Conservation (phyloP, 2,329 filamentous ascomycete genomes). For the Colletotrichum horii region DNA sequence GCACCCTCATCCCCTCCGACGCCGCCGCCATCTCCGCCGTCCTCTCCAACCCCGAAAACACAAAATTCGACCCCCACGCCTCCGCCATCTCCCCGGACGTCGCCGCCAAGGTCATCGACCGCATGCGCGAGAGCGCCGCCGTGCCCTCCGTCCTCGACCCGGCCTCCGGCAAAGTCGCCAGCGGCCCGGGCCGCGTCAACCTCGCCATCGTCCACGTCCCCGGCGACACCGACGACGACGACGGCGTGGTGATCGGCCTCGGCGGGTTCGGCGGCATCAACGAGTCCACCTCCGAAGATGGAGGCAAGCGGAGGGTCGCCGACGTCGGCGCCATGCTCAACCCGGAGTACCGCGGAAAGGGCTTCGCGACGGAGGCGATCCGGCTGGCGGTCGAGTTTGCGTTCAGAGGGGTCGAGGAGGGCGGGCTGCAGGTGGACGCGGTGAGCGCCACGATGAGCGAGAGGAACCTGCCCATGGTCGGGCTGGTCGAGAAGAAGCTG, state of each 20-base stretch:
- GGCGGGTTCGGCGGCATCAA: slow-evolving; percentile 34
- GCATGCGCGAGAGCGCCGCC: slow-evolving; percentile 28
- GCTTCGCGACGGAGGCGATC: slow-evolving; percentile 30
- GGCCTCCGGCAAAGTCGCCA: slow-evolving; percentile 9
- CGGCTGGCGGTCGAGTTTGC: slow-evolving; percentile 30
- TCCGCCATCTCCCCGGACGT: slow-evolving; percentile 15
- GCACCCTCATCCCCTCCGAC: slow-evolving; percentile 27
- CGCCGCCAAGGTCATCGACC: slow-evolving; percentile 23
- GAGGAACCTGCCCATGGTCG: slow-evolving; percentile 28
- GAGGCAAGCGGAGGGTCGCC: slow-evolving; percentile 24
- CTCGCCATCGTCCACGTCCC: slow-evolving; percentile 25
- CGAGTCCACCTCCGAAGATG: slow-evolving; percentile 18
- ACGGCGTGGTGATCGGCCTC: slow-evolving; percentile 27
- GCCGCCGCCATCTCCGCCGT: slow-evolving; percentile 27
- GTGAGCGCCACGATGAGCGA: slow-evolving; percentile 29
- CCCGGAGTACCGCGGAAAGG: slow-evolving; percentile 25
- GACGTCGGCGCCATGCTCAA: slow-evolving; percentile 33
- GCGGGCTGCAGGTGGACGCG: slow-evolving; percentile 31
- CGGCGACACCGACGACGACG: not conserved
- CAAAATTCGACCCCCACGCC: slow-evolving; percentile 19
- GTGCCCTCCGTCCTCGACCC: slow-evolving; percentile 25
- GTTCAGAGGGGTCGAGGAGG: slow-evolving; percentile 23
- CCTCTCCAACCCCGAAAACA: slow-evolving; percentile 26
- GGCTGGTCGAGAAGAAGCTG: slow-evolving; percentile 26
- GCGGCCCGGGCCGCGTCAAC: slow-evolving; percentile 30